Evolutionary conservation across 306 rosid genomes (phyloP).

Genomic region (Canavalia gladiata): DNA sequence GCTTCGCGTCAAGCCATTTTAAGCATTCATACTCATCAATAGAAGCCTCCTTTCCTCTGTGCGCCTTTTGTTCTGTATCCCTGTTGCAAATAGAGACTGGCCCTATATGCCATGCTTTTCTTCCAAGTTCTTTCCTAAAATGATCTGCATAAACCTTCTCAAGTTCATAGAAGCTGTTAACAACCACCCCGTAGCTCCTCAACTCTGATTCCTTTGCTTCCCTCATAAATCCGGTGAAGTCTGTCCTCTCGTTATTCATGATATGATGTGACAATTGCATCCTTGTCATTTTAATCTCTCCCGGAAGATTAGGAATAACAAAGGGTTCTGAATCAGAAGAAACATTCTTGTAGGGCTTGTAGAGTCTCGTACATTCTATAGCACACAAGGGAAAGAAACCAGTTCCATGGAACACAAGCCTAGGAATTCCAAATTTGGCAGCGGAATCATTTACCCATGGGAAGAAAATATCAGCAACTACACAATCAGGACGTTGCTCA

Average conservation of each 20-base stretch:
- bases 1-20: conserved; percentile 52
- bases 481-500: conserved; percentile 32
- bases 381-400: conserved; percentile 51
- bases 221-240: not conserved
- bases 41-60: conserved; percentile 26
- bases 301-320: conserved; percentile 56
- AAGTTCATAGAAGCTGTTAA: conserved; percentile 69
- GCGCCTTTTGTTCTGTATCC: not conserved
- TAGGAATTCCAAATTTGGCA: conserved; percentile 48
- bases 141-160: conserved; percentile 61
- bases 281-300: conserved; percentile 50
- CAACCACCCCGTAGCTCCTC: conserved; percentile 60
- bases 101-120: conserved; percentile 70
- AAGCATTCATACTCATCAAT: conserved; percentile 42
- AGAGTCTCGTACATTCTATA: not conserved
- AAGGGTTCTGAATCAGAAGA: conserved; percentile 55
- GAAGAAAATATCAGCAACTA: conserved; percentile 44
- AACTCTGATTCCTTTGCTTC: conserved; percentile 36
- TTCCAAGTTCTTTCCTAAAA: conserved; percentile 48
- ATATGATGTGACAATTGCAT: not conserved
- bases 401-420: conserved; percentile 49
- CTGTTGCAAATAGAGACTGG: conserved; percentile 56
- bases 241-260: not conserved
- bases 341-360: conserved; percentile 51
- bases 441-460: conserved; percentile 53